Evolutionary conservation across 2,329 filamentous ascomycete species (phyloP).

Genomic region (Trichoderma sp.): DNA sequence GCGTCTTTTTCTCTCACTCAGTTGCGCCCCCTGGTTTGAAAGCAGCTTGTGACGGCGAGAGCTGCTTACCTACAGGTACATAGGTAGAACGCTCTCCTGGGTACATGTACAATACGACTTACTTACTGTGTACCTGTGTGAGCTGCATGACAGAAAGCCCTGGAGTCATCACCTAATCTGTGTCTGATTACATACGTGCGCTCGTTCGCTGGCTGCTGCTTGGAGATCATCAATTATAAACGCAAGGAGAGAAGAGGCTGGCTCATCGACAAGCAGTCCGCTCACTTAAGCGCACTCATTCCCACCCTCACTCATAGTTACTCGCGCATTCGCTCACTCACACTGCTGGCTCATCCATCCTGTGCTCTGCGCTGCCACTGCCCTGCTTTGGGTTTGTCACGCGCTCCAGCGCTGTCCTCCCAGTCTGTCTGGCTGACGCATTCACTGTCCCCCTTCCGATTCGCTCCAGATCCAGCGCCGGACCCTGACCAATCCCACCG

Average conservation of each 20-base stretch:
- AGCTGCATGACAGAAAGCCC: not conserved
- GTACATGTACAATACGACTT: not conserved
- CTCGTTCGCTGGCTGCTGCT: not conserved
- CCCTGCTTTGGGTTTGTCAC: slow-evolving; percentile 17
- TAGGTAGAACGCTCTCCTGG: not conserved
- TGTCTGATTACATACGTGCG: not conserved
- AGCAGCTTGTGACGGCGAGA: not conserved
- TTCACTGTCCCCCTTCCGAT: slow-evolving; percentile 16
- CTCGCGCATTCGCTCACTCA: slow-evolving; percentile 5
- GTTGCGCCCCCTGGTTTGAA: not conserved
- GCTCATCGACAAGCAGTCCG: not conserved
- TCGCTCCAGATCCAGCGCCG: not conserved
- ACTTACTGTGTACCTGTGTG: not conserved
- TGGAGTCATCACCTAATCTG: not conserved
- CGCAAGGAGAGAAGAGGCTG: not conserved
- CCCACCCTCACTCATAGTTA: not conserved
- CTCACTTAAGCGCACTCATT: not conserved
- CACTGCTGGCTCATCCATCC: not conserved
- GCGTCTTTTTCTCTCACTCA: slow-evolving; percentile 23
- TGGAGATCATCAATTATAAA: not conserved
- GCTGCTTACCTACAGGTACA: not conserved
- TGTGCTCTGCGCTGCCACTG: not conserved
- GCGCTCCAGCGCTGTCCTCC: slow-evolving; percentile 10
- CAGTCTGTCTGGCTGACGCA: slow-evolving; percentile 22
- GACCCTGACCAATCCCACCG: slow-evolving; percentile 28